phyloP scores from a whole-genome alignment of 192 early-diverging fungal genomes.

The Linnemannia elongata region DNA sequence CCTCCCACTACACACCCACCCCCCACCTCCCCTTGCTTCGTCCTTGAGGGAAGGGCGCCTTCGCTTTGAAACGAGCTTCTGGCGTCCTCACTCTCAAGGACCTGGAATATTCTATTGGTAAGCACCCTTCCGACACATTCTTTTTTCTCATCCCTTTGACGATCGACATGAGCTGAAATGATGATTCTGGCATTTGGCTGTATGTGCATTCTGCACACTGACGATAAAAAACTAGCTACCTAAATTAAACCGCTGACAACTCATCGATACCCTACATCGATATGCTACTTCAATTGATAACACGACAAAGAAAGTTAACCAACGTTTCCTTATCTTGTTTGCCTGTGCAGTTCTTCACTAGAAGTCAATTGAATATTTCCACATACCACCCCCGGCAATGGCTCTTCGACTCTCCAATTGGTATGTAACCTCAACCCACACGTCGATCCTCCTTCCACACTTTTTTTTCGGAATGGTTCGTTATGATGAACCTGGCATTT shows the following conservation, averaged over 20 bases:
- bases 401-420: neutral
- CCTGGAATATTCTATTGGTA: conserved; percentile 4
- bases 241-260: conserved; percentile 40
- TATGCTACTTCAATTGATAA: no score
- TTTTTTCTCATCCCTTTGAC: neutral
- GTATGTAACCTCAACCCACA: neutral
- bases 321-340: neutral
- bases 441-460: neutral
- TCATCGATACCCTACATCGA: neutral
- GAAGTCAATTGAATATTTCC: neutral
- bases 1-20: neutral
- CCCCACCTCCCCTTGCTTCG: neutral
- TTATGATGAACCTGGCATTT: conserved; percentile 59
- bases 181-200: conserved; percentile 61
- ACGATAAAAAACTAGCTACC: conserved; percentile 60
- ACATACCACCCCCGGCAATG: neutral
- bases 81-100: neutral
- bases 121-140: neutral
- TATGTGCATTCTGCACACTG: conserved; percentile 55
- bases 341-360: neutral
- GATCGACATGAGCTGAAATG: conserved; percentile 14
- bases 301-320: neutral
- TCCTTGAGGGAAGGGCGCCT: neutral
- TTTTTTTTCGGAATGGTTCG: neutral
- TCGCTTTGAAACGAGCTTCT: neutral